Base-by-base conservation (phyloP, 2,329 filamentous ascomycete genomes). In the Chaetomiaceae sp. region DNA sequence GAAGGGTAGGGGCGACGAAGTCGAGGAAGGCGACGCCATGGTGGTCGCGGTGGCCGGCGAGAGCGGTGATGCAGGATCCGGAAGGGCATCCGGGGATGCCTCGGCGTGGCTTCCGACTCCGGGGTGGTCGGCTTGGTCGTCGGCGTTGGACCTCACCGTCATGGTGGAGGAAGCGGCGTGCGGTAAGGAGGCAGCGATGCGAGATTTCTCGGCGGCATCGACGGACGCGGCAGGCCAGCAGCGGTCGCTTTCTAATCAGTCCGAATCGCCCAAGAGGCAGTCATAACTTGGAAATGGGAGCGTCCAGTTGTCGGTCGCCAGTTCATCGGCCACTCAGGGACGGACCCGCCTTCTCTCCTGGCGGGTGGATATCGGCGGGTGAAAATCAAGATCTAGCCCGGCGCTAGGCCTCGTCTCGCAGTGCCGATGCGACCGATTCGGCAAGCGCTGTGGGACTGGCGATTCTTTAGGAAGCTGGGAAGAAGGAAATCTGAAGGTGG, bases 1-100 rank as follows among this genome's bases (percentile, higher is more conserved):
- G 39, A 59, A 63, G 39, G 62, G 59, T 37, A 60, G 55, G 38
- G 58, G 55, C 31, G 58, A 59, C 22, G 62, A 57, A 34, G 64
- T 62, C 23, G 56, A 34, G 9, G 50, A 22, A 23, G 58, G 55
- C 43, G 60, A 61, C 12, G 29, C 33, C 52, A 42, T 53, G 36
- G 52, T 40, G 29, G 57, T 49, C 46, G 56, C 29, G 22, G 53
- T 53, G 20, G 55, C 45, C 11, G 53, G 29, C 8, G 61, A 59
- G 25, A 56, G 39, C 9, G 43, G 53, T 23, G 55, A 58, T 31
- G 53, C 51, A 23, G 51, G 42, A 31, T 56, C 45, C 15, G 23
- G 44, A 29, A 54, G 29, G 22, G 12, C 15, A 47, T n/a, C 29
- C 31, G 33, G 31, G 15, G 27, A 15, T 11, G 27, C 14, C 25